Base-by-base conservation (phyloP, 768 basidiomycete species). In the Chalciporus chontae region DNA sequence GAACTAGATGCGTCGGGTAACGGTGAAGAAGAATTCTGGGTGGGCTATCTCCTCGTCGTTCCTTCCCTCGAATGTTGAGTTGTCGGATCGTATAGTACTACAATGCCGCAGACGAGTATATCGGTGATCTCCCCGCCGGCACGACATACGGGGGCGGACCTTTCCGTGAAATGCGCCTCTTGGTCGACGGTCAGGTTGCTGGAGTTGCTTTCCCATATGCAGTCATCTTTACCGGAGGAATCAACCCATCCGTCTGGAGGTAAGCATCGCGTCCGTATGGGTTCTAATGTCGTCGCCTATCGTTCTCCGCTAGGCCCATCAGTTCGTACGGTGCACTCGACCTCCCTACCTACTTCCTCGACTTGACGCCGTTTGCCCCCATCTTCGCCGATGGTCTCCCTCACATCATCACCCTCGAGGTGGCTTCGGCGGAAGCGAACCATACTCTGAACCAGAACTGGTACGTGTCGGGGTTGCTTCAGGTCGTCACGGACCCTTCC, bases 11-110 rank as follows among this genome's bases (percentile, higher is more conserved):
- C 88, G 14, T 88, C 81, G 2, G 83, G 83, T 1, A 84, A 81
- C 48, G 74, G 73, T 11, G 67, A 76, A 2, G 84, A 85, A 61
- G 89, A 91, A 66, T 90, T 89, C 61, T 91, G 89, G 88, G 87
- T 87, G 55, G 43, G 73, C 50, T 9, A 13, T 34, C 19, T 14
- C n/a, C 34, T 13, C 48, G 21, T 17, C n/a, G 14, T 43, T 1
- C 15, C 4, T 32, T 24, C 36, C 36, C 32, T 21, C 19, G n/a
- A 51, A 21, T 2, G 36, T 42, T 45, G 45, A 52, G 31, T 38
- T 36, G 37, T 38, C 40, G 26, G 43, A 24, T 29, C n/a, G 10
- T 37, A 14, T 53, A 88, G 86, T 90, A 89, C 58, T 80, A 75
- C 69, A 87, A 89, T 53, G 71, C 72, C 17, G 74, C 86, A 5